A percentile compares a stretch with the other conserved stretches of the same genome.
phyloP scores from a whole-genome alignment of 169 alveolate genomes.

The Eimeria zaria region DNA sequence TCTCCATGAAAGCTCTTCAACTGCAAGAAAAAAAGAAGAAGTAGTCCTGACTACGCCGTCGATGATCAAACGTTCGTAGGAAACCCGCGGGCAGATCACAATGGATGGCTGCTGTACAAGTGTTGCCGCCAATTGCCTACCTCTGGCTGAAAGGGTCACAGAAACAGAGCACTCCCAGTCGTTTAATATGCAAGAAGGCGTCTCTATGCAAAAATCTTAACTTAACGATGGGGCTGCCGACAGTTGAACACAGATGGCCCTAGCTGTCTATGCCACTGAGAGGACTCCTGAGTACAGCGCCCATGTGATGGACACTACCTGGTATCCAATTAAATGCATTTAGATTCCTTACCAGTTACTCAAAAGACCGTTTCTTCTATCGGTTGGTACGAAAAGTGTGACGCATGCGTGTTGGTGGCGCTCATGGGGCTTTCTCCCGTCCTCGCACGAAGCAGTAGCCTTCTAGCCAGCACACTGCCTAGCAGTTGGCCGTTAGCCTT shows the following conservation, averaged over 20 bases:
- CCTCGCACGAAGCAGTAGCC: constrained; percentile 29
- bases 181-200: not conserved
- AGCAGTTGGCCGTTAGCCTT: not conserved
- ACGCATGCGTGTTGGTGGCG: constrained; percentile 15
- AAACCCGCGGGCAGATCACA: not conserved
- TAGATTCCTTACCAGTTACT: not conserved
- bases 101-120: not conserved
- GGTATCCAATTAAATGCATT: not conserved
- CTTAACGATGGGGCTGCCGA: not conserved
- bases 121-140: not conserved
- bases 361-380: not conserved
- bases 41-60: not conserved
- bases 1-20: not conserved
- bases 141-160: not conserved
- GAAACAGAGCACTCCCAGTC: not conserved
- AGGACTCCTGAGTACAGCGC: not conserved
- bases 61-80: not conserved
- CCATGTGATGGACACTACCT: not conserved
- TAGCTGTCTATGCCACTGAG: not conserved
- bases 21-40: not conserved
- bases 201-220: not conserved
- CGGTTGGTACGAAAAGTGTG: not conserved
- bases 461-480: not conserved
- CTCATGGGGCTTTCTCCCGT: constrained; percentile 21
- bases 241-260: not conserved